Evolutionary conservation across 805 yeast genomes (phyloP), one percentile per base, ranked within the genome.

Genomic region (Teunomyces gatunensis): DNA sequence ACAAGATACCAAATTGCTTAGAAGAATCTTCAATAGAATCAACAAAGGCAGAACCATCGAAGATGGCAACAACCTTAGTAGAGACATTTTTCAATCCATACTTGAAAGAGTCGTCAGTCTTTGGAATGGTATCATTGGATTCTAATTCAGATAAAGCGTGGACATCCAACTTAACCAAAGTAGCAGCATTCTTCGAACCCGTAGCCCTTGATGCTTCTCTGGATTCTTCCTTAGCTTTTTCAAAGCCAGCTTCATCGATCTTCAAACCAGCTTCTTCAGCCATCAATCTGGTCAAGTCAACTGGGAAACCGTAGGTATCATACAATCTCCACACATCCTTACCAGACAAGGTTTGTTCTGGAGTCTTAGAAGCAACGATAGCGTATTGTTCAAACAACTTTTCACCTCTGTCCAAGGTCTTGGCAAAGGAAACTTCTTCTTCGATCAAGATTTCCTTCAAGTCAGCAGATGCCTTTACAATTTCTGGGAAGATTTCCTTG

Each of bases 301-400:
- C 97, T 33, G 99, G 99, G 87, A 94, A 94, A 49, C 99, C 99
- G 64, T 92, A 94, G 10, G 99, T 94, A 61, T 94, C 99, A 61
- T 94, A 94, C 59, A 94, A 77, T 73, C 99, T 83, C 99, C 99
- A 94, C 34, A 94, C 99, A 66, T 92, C 97, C 60, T 81, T 85
- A 67, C 99, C 99, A 42, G 87, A 81, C 53, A 94, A 78, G 34
- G 86, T 80, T 68, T 85, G 90, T 53, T 79, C 81, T 40, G 87
- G 85, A 25, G 86, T 78, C 60, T 84, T 81, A 44, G 85, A 74
- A 47, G 98, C 96, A 58, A 81, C 81, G 44, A 81, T 79, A 39
- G 97, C 96, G 61, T 92, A 94, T 65, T 87, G 88, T 72, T 92
- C 97, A 60, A 94, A 94, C 64, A 94, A 78, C 68, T 88, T 89